These are phyloP conservation scores for Cardamine occulta DNA, from an alignment of 345 rosid genomes.

Conservation along the genomic window DNA sequence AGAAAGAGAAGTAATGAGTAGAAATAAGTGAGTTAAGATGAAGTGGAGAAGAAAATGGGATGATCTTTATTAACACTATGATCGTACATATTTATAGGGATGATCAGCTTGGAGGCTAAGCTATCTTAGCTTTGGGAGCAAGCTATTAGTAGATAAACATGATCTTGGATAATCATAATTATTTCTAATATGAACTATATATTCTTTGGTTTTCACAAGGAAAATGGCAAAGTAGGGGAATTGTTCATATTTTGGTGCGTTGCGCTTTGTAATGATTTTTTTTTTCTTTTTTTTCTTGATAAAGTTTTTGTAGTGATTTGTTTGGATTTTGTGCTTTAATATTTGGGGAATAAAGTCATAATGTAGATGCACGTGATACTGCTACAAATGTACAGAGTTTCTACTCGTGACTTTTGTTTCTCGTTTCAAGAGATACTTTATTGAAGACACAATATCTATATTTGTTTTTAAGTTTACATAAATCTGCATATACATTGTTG, in stretches of 20 bases:
- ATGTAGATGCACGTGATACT: conserved; percentile 19
- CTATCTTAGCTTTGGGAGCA: no score
- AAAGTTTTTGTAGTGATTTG: background rate
- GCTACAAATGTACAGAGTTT: background rate
- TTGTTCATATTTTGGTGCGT: background rate
- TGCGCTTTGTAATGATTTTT: background rate
- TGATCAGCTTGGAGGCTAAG: no score
- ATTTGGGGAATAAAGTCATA: background rate
- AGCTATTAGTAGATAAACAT: no score
- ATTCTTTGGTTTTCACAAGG: background rate
- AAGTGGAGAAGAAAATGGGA: no score
- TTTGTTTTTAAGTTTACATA: background rate
- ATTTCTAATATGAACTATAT: no score
- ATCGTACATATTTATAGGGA: no score
- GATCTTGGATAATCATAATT: no score
- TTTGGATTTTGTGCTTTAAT: background rate
- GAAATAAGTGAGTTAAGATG: no score
- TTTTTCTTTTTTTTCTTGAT: background rate
- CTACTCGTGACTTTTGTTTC: background rate
- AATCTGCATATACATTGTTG: background rate
- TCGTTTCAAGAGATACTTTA: background rate
- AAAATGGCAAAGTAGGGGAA: background rate
- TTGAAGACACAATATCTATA: background rate
- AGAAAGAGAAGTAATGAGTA: no score
- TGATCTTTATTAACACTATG: no score